Evolutionary conservation across 805 yeast genomes (phyloP), one percentile per base, ranked within the genome.

Genomic region (Ogataea neopini): DNA sequence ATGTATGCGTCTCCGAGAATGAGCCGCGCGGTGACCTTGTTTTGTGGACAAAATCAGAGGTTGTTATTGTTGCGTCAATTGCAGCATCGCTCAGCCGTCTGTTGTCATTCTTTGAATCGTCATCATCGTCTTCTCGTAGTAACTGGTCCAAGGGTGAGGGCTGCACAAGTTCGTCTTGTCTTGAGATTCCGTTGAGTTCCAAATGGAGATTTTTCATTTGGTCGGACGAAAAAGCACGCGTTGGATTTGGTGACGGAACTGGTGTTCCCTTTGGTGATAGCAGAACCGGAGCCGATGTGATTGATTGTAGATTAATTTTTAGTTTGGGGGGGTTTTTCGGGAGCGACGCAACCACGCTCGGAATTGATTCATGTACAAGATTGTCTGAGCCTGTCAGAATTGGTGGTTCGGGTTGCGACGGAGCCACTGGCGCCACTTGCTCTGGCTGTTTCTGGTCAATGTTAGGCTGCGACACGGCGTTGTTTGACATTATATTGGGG

Each of bases 221-320:
- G 4, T 56, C 60, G 3, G 54, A 47, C 1, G 54, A 45, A 30
- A 51, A 56, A 6, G 42, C 40, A 7, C 59, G 47, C 2, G 54
- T 48, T 11, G 46, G 39, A 18, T 53, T 52, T 4, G 69, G 67
- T 3, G 68, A 62, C 1, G 64, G 48, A 9, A 46, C 25, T 3
- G 69, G 69, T 0, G 69, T 62, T 2, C 66, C 66, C 26, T 58
- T 60, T 6, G 69, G 69, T 13, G 68, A 64, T 13, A 64, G 40
- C 11, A 64, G 42, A 13, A 64, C 63, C 3, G 66, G 65, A 0
- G 62, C 58, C 1, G 58, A 43, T 4, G 56, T 26, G 7, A 58
- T 46, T 3, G 59, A 42, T 18, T 52, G 59, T 2, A 61, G 45
- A 44, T 56, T 60, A 14, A 63, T 17, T 33, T 63, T 63, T 41